Evolutionary conservation across 345 rosid species (phyloP).

Genomic region (Camelina neglecta): DNA sequence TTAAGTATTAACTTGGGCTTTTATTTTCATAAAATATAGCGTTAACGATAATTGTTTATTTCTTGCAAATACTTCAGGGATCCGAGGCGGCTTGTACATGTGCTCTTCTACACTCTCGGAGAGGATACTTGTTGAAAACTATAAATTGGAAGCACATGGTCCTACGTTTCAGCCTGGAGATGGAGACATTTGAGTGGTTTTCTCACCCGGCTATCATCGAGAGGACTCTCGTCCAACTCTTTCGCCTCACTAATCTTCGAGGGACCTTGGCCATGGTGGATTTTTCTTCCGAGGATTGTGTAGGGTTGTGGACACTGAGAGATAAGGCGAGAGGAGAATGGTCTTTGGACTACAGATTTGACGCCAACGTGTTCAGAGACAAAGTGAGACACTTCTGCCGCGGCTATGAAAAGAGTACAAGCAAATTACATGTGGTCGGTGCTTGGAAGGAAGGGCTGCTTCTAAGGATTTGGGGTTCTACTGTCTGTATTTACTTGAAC

Average conservation of each 20-base stretch:
- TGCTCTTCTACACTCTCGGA: background rate
- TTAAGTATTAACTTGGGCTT: background rate
- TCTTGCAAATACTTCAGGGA: background rate
- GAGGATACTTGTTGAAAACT: background rate
- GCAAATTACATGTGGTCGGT: background rate
- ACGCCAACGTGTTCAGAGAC: background rate
- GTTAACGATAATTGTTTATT: no score
- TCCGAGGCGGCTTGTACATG: background rate
- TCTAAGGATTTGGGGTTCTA: background rate
- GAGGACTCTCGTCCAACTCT: background rate
- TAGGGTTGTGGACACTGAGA: slow-evolving; percentile 8
- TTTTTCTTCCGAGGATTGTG: background rate
- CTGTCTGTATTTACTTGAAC: background rate
- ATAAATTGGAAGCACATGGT: background rate
- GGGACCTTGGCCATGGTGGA: background rate
- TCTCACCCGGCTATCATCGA: background rate
- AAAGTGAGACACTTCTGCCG: background rate
- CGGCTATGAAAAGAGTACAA: background rate
- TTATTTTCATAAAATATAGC: background rate
- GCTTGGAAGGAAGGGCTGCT: background rate
- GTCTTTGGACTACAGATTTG: background rate
- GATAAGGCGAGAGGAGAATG: background rate
- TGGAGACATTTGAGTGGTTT: background rate
- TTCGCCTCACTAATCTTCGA: background rate
- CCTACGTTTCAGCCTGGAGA: background rate